Evolutionary conservation across 1,284 basidiomycete species (phyloP).

Genomic region (Rugosomyces carneus): DNA sequence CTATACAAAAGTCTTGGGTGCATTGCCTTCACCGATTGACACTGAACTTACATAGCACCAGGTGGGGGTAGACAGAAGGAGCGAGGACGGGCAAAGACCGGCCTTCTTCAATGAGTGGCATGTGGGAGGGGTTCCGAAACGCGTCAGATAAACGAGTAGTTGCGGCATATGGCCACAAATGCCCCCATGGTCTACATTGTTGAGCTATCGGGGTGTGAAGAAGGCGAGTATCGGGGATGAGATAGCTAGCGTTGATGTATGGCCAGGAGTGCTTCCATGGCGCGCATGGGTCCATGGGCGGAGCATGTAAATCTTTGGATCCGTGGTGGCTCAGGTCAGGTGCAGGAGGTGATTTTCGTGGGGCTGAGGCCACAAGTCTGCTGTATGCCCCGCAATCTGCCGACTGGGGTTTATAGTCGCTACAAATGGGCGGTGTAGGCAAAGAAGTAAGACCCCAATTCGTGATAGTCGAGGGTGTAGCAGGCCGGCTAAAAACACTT

Average conservation of each 20-base stretch:
- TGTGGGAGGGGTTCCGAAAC: background rate
- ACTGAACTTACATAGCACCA: constrained; percentile 29
- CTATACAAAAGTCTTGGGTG: constrained; percentile 19
- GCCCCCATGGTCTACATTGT: constrained; percentile 2
- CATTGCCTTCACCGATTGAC: background rate
- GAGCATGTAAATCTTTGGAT: constrained; percentile 7
- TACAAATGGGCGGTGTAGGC: constrained; percentile 21
- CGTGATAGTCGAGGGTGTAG: constrained; percentile 30
- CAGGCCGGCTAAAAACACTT: constrained; percentile 30
- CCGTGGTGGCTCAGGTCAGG: constrained; percentile 36
- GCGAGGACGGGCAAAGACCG: background rate
- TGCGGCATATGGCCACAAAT: constrained; percentile 2
- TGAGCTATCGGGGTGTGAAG: background rate
- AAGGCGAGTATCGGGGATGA: background rate
- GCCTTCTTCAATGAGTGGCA: background rate
- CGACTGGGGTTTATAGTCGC: constrained; percentile 20
- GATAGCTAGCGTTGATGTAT: background rate
- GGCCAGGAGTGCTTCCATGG: constrained; percentile 8
- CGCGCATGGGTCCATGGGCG: background rate
- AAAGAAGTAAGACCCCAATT: constrained; percentile 27
- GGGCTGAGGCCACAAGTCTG: constrained; percentile 33
- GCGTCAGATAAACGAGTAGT: background rate
- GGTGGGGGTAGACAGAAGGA: constrained; percentile 25
- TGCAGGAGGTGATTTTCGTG: constrained; percentile 36
- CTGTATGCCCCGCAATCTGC: constrained; percentile 28